Percentiles rank a stretch among this genome's conserved stretches.
phyloP scores from a whole-genome alignment of 2,329 filamentous ascomycete genomes.

The Parascedosporium putredinis region DNA sequence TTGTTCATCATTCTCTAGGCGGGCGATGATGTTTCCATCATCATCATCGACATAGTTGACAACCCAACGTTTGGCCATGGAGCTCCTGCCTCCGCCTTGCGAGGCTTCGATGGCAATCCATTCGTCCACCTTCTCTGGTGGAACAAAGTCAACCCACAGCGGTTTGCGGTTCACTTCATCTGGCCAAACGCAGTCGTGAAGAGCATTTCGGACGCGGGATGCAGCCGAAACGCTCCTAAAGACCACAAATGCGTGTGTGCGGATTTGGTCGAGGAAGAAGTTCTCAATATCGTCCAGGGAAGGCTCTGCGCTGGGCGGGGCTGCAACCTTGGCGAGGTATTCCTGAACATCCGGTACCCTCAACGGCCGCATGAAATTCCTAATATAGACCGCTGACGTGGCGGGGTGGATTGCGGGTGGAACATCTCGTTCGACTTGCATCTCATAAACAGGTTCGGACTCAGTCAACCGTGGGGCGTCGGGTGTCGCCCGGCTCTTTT shows the following conservation, averaged over 20 bases:
- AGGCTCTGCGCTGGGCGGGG: slow-evolving; percentile 36
- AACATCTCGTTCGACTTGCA: slow-evolving; percentile 26
- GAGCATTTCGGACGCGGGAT: slow-evolving; percentile 59
- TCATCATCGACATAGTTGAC: slow-evolving; percentile 55
- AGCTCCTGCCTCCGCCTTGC: slow-evolving; percentile 28
- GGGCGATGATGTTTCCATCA: slow-evolving; percentile 43
- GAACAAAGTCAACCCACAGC: slow-evolving; percentile 84
- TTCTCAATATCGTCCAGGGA: slow-evolving; percentile 46
- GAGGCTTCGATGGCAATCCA: slow-evolving; percentile 66
- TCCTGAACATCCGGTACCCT: slow-evolving; percentile 55
- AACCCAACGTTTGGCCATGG: slow-evolving; percentile 50
- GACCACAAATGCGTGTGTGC: slow-evolving; percentile 75
- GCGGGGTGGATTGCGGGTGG: slow-evolving; percentile 57
- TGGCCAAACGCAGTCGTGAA: slow-evolving; percentile 79
- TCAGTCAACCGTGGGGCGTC: slow-evolving; percentile 2
- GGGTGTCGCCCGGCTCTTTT: background rate
- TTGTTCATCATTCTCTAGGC: slow-evolving; percentile 27
- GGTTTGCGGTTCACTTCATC: slow-evolving; percentile 75
- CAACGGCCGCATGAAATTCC: slow-evolving; percentile 80
- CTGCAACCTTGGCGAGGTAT: slow-evolving; percentile 61
- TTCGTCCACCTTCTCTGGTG: slow-evolving; percentile 56
- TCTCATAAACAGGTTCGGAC: slow-evolving; percentile 15
- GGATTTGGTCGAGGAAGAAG: slow-evolving; percentile 75
- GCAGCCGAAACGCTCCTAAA: slow-evolving; percentile 63
- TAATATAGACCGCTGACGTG: slow-evolving; percentile 75